A percentile compares a stretch with the other conserved stretches of the same genome.
These are phyloP conservation scores for Thraustochytrium sp. DNA, from an alignment of 352 stramenopile species.

Conservation along the genomic window DNA sequence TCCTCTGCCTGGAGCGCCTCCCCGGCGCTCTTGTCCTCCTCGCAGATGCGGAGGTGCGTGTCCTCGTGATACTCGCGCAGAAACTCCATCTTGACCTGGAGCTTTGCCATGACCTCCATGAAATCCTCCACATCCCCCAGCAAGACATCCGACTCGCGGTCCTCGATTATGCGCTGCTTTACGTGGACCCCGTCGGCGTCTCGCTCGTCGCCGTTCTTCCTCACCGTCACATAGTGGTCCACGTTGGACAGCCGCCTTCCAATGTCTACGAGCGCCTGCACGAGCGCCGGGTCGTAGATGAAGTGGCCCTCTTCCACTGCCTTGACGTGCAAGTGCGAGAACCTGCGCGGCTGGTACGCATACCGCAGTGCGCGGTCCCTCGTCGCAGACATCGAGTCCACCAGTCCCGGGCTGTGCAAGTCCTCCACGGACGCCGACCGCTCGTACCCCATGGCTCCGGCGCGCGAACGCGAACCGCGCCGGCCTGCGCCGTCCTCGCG, in stretches of 20 bases:
- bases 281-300: not conserved
- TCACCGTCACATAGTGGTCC: not conserved
- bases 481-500: no score
- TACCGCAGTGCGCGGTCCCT: no score
- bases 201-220: not conserved
- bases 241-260: not conserved
- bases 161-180: not conserved
- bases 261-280: not conserved
- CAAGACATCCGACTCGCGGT: not conserved
- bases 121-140: not conserved
- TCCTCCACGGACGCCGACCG: no score
- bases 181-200: not conserved
- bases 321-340: not conserved
- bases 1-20: not conserved
- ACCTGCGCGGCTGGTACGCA: no score
- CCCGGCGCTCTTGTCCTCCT: not conserved
- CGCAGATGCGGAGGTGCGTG: not conserved
- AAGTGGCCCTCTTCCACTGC: not conserved
- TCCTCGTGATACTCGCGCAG: not conserved
- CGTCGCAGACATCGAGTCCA: no score
- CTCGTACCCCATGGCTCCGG: no score
- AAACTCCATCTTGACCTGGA: not conserved
- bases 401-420: no score
- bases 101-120: not conserved
- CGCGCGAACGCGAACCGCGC: no score